A percentile compares a stretch with the other conserved stretches of the same genome.
Conservation (phyloP, 2,329 filamentous ascomycete genomes). For the Sarocladiaceae sp. region DNA sequence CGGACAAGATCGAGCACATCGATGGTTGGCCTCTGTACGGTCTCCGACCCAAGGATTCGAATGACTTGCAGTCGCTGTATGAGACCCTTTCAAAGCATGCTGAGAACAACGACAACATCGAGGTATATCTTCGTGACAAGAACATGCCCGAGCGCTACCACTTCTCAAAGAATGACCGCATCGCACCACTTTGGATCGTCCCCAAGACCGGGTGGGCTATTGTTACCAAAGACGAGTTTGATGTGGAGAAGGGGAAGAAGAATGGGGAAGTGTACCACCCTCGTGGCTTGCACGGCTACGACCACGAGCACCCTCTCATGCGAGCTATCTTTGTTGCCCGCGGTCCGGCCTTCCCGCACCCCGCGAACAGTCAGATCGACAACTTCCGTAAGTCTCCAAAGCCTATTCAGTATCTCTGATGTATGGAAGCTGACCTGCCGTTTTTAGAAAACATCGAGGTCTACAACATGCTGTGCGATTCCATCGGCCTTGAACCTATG, state of each 20-base stretch:
- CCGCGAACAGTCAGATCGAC: conserved; percentile 70
- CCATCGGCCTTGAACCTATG: conserved; percentile 63
- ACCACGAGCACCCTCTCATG: conserved; percentile 93
- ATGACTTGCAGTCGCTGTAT: conserved; percentile 63
- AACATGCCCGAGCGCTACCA: conserved; percentile 93
- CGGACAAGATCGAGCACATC: conserved; percentile 68
- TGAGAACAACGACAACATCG: conserved; percentile 60
- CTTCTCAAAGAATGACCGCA: conserved; percentile 80
- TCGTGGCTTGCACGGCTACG: conserved; percentile 85
- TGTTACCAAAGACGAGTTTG: conserved; percentile 71
- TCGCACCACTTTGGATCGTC: conserved; percentile 91
- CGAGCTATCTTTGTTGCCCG: conserved; percentile 88
- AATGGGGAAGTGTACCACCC: conserved; percentile 68
- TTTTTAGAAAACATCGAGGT: conserved; percentile 83
- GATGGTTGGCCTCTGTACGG: conserved; percentile 95
- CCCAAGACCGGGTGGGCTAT: conserved; percentile 92
- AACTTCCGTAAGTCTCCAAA: conserved; percentile 68
- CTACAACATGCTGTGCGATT: conserved; percentile 92
- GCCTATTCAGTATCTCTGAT: too few species aligned
- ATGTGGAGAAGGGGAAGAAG: conserved; percentile 58
- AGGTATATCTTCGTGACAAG: conserved; percentile 79
- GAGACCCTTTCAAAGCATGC: conserved; percentile 50
- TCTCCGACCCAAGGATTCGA: conserved; percentile 67
- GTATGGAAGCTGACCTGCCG: conserved; percentile 21
- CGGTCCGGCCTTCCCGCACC: conserved; percentile 86